Conservation (phyloP, 23 red algal genomes). For the Pyropia haitanensis region DNA sequence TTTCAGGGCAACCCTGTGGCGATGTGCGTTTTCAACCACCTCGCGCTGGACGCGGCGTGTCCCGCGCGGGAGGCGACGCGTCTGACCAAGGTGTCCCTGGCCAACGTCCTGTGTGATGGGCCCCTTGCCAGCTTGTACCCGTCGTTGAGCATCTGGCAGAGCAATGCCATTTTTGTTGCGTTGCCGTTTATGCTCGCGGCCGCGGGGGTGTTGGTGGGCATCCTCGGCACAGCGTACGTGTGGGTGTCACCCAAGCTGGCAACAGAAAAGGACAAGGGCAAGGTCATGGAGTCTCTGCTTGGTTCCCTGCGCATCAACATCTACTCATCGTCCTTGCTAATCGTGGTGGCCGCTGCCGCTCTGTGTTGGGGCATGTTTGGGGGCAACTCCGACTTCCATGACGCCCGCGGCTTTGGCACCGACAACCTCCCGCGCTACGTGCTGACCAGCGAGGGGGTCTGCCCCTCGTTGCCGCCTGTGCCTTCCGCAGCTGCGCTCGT, state of each 20-base stretch:
- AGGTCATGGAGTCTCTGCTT: constrained; percentile 6
- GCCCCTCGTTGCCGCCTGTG: background rate
- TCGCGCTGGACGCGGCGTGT: constrained; percentile 19
- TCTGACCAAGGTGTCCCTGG: background rate
- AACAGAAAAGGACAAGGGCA: constrained; percentile 10
- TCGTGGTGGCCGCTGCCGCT: background rate
- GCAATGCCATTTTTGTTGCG: constrained; percentile 12
- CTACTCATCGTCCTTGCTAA: background rate
- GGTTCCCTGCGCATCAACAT: background rate
- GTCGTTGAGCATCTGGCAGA: background rate
- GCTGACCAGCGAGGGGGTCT: background rate
- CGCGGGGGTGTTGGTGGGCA: constrained; percentile 1
- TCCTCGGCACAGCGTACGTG: background rate
- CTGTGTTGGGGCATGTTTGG: constrained; percentile 1
- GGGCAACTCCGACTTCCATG: background rate
- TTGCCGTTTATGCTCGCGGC: constrained; percentile 29
- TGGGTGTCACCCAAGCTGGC: background rate
- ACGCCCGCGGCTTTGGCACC: background rate
- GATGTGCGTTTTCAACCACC: constrained; percentile 31
- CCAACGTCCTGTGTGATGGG: constrained; percentile 5
- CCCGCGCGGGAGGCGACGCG: background rate
- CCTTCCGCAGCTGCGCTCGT: background rate
- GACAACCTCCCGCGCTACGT: background rate
- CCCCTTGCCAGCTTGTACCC: background rate
- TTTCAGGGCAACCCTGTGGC: constrained; percentile 31